These are phyloP conservation scores for Salvia miltiorrhiza DNA, from an alignment of 257 asterid species.

Conservation along the genomic window DNA sequence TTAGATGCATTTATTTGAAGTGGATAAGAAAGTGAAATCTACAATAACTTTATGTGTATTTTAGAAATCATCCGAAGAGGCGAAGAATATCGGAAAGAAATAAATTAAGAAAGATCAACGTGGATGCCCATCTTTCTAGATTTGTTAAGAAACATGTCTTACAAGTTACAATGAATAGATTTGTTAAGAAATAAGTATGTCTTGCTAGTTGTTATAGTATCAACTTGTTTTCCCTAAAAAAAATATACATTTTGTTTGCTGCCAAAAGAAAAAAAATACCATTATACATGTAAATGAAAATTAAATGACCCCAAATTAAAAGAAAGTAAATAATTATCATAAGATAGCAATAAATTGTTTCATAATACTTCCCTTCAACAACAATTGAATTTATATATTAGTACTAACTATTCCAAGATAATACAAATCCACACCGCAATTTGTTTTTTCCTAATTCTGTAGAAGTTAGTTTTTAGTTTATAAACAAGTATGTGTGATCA, in stretches of 20 bases:
- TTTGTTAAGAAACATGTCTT: not conserved
- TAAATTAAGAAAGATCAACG: not conserved
- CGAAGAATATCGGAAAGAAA: not conserved
- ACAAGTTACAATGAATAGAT: too few relatives aligned
- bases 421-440: not conserved
- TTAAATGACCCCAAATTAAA: not conserved
- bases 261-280: not conserved
- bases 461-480: not conserved
- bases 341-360: not conserved
- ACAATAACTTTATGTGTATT: not conserved
- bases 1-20: too few relatives aligned
- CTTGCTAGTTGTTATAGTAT: too few relatives aligned
- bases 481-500: too few relatives aligned
- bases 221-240: too few relatives aligned
- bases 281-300: not conserved
- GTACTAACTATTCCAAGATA: not conserved
- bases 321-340: not conserved
- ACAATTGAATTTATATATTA: not conserved
- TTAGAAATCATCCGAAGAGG: not conserved
- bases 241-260: not conserved
- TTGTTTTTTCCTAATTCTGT: not conserved
- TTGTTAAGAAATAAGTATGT: too few relatives aligned
- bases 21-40: not conserved
- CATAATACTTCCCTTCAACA: not conserved
- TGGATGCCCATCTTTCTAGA: not conserved